Base-by-base conservation (phyloP, 495 filamentous ascomycete genomes). In the Penicillium bovifimosum region DNA sequence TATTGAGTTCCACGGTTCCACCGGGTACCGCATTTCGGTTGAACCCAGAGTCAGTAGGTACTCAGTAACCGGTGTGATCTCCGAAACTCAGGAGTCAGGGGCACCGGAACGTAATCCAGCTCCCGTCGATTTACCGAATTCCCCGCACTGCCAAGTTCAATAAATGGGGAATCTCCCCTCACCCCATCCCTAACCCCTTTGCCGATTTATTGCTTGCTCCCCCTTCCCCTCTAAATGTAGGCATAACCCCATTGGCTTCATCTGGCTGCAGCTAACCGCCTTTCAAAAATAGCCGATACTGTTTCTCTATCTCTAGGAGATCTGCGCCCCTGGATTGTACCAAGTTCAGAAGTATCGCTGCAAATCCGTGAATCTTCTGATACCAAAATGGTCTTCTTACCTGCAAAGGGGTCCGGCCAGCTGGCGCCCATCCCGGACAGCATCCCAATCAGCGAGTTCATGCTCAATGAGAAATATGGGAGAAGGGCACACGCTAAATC, bases 381-480 rank as follows among this genome's bases (percentile, higher is more conserved):
- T 4, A 24, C 20, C 20, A 79, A 56, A 26, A 96, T 96, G 90
- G 86, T 91, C 13, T 95, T 96, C 73, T 74, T 76, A 51, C 77
- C 88, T 44, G 83, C 88, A 18, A 68, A 79, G 60, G 86, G 80
- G 78, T 80, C 83, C 11, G 86, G 86, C 28, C 67, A 81, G 59
- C 75, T 96, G 41, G 81, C 82, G 0, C 79, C 84, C 29, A 76
- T 85, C 3, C 88, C 88, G 5, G 89, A 95, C 61, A 82, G 82
- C 26, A 77, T 95, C 54, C 78, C 90, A 0, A 76, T 96, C 47
- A 75, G 78, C 58, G 85, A 95, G 40, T 95, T 95, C 66, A 87
- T 93, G 76, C 77, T 83, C 39, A 80, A 81, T 54, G 90, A 95
- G 55, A 68, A 75, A 50, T 80, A 88, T 70, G 88, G 88, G 35